Evolutionary conservation across 164 flowering plant species (phyloP).

Genomic region (Vitis labrusca): DNA sequence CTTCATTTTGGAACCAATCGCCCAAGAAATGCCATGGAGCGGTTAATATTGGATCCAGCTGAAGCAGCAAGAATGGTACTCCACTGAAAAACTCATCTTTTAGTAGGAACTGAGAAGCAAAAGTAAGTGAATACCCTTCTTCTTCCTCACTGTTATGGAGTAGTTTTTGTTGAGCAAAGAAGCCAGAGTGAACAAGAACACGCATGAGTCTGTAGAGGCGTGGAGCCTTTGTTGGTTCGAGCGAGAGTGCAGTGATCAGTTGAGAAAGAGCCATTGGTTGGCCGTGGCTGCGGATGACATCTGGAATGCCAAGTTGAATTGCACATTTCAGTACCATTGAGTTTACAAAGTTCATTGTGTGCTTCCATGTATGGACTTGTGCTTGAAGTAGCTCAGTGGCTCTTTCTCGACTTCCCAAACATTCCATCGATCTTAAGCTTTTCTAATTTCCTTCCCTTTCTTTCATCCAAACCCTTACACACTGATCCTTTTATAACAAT

Average conservation of each 20-base stretch:
- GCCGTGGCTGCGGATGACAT: constrained; percentile 34
- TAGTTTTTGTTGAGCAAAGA: constrained; percentile 7
- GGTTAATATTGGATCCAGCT: constrained; percentile 27
- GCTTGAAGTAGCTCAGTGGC: constrained; percentile 12
- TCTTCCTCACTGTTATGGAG: not conserved
- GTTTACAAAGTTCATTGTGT: constrained; percentile 20
- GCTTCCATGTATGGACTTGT: constrained; percentile 34
- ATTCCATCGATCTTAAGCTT: no score
- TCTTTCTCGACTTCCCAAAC: no score
- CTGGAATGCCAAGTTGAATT: constrained; percentile 35
- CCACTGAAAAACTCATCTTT: constrained; percentile 21
- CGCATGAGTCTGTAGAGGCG: constrained; percentile 32
- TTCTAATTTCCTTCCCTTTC: no score
- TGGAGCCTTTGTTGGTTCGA: constrained; percentile 21
- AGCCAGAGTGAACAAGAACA: constrained; percentile 27
- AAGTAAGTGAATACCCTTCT: constrained; percentile 32
- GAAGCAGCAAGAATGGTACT: constrained; percentile 12
- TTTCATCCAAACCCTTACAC: no score
- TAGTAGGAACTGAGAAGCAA: constrained; percentile 29
- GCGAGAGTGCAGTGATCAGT: constrained; percentile 15
- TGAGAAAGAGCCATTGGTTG: constrained; percentile 27
- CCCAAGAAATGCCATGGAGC: constrained; percentile 19
- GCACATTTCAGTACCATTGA: constrained; percentile 39
- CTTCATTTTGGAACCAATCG: constrained; percentile 23
- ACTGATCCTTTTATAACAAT: no score